phyloP scores from a whole-genome alignment of 352 stramenopile species.

The Globisporangium uncinulatum region DNA sequence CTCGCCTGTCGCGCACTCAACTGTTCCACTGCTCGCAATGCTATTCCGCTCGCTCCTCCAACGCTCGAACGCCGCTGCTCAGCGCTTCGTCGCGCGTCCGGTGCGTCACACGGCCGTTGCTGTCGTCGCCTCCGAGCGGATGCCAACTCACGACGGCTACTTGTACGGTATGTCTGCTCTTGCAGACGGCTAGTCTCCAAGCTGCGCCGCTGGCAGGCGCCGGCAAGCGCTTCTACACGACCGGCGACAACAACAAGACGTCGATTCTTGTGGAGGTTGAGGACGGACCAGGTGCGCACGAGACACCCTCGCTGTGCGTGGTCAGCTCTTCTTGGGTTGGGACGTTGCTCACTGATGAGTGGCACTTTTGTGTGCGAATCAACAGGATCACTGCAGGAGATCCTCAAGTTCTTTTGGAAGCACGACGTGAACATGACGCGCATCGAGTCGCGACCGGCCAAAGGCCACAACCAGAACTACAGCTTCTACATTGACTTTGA shows the following conservation, averaged over 20 bases:
- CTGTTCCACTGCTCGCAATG: neutral
- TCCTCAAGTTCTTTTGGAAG: conserved; percentile 96
- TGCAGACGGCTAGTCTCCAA: neutral
- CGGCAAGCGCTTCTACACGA: conserved; percentile 12
- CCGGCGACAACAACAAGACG: conserved; percentile 60
- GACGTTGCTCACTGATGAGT: too few species aligned
- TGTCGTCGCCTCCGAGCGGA: neutral
- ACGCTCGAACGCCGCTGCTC: conserved; percentile 1
- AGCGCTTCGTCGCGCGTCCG: neutral
- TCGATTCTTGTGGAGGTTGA: conserved; percentile 72
- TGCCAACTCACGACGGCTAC: neutral
- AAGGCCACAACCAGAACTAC: conserved; percentile 75
- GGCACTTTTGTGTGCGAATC: neutral
- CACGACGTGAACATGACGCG: conserved; percentile 96
- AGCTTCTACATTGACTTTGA: conserved; percentile 95
- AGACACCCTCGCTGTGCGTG: neutral
- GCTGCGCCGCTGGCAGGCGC: conserved; percentile 4
- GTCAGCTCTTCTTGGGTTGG: neutral
- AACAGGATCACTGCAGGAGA: conserved; percentile 89
- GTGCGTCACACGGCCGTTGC: neutral
- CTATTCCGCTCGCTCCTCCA: conserved; percentile 10
- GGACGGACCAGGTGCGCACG: conserved; percentile 35
- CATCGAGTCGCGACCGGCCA: conserved; percentile 93
- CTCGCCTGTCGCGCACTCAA: neutral
- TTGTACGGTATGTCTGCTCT: neutral